Conservation (phyloP, 768 basidiomycete genomes). For the Thelephora ganbajun region DNA sequence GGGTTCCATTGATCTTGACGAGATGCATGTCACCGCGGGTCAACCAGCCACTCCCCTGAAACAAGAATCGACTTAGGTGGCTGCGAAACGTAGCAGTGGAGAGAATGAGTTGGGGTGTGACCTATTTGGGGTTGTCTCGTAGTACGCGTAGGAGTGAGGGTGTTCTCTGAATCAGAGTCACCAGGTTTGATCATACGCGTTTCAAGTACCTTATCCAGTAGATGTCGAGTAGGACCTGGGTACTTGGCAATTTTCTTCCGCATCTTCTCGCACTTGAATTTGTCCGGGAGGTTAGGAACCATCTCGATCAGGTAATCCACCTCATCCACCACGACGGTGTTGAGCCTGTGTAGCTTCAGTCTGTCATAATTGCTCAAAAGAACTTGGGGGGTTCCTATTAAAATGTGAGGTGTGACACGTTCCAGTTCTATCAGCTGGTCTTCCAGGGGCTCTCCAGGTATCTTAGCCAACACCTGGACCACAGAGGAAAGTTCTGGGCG, state of each 20-base stretch:
- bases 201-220: constrained; percentile 33
- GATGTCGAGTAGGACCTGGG: constrained; percentile 39
- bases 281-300: constrained; percentile 26
- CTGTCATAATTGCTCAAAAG: constrained; percentile 36
- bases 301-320: constrained; percentile 58
- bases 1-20: constrained; percentile 11
- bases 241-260: constrained; percentile 33
- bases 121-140: neutral
- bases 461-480: constrained; percentile 51
- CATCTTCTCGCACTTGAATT: constrained; percentile 24
- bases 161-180: neutral
- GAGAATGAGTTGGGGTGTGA: constrained; percentile 46
- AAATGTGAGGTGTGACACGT: constrained; percentile 42
- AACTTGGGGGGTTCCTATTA: constrained; percentile 63
- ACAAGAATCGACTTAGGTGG: constrained; percentile 40
- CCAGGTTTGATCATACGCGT: neutral
- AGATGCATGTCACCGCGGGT: constrained; percentile 4
- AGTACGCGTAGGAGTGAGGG: neutral
- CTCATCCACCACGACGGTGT: constrained; percentile 60
- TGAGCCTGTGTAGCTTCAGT: constrained; percentile 32
- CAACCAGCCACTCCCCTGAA: constrained; percentile 47
- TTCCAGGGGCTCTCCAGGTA: constrained; percentile 25
- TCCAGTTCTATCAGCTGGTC: constrained; percentile 25
- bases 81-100: constrained; percentile 58
- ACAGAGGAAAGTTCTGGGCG: constrained; percentile 24